Base-by-base conservation (phyloP, 2,329 filamentous ascomycete species). In the Magnaporthiopsis rhizophila region DNA sequence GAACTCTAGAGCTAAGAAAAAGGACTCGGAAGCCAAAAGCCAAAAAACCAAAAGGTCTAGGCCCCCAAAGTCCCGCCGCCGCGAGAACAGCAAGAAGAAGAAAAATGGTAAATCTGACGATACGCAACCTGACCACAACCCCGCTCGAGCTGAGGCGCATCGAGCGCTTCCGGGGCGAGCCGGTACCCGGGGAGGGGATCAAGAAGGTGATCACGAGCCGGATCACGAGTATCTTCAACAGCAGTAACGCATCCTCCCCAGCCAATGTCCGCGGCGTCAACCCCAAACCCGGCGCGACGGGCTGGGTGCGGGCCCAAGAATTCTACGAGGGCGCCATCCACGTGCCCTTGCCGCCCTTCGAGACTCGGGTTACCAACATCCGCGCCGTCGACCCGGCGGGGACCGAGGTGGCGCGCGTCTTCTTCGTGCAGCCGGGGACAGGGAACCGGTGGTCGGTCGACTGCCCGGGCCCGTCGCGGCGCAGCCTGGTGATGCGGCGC, bases 61-160 rank as follows among this genome's bases (percentile, higher is more conserved):
- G 36, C 36, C 36, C 36, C 36, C 36, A 2, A 38, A 38, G 12
- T 3, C 32, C 32, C 11, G 13, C 11, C 12, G 36, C 45, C 45
- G 21, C n/a, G 26, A 56, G 18, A 62, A 30, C 34, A 62, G 1
- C 3, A 34, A 9, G 32, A 34, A 34, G 32, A 34, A 34, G 32
- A 34, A 68, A 65, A 65, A 84, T 84, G 81, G 75, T 79, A 24
- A 75, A 78, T 65, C 79, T 97, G 69, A 90, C 84, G 5, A 85
- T 97, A 71, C 91, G 93, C 71, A 97, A 97, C 75, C 79, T 96
- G 68, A 94, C 91, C 59, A 80, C 85, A 65, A 87, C 84, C 61
- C 82, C 86, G n/a, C 79, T 97, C 64, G 85, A 88, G 69, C 83
- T 97, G 70, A 88, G 87, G 74, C 75, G 73, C 66, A 80, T 94